A percentile compares a stretch with the other conserved stretches of the same genome.
Conservation (phyloP, 805 yeast genomes). For the Myxozyma geophila region DNA sequence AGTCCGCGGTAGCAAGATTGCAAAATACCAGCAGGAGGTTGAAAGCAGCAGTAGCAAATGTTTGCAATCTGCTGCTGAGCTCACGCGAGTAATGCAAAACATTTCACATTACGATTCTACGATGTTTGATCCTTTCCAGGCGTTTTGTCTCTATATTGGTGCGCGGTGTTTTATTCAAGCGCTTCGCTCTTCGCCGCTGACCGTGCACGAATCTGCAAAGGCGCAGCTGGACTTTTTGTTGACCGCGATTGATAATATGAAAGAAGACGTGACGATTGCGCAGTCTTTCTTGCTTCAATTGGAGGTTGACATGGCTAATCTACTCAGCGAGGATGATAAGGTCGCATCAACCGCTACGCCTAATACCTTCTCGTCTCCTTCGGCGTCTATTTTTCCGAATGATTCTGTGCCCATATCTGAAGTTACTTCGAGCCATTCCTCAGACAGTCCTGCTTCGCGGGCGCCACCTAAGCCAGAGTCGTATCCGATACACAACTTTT, state of each 20-base stretch:
- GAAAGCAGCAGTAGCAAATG: constrained; percentile 18
- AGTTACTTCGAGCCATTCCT: background rate
- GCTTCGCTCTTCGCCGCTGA: background rate
- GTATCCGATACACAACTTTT: background rate
- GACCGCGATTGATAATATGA: constrained; percentile 24
- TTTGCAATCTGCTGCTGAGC: constrained; percentile 26
- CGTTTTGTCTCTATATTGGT: constrained; percentile 26
- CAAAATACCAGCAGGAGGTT: background rate
- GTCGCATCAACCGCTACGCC: background rate
- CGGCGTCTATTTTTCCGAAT: background rate
- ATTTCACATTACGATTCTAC: constrained; percentile 16
- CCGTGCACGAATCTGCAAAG: background rate
- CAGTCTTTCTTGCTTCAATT: constrained; percentile 30
- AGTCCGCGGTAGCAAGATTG: constrained; percentile 2
- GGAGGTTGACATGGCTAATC: constrained; percentile 31
- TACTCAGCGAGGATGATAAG: constrained; percentile 11
- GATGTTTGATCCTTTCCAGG: constrained; percentile 10
- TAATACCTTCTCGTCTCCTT: background rate
- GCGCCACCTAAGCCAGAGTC: background rate
- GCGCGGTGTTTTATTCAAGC: constrained; percentile 35
- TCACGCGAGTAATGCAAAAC: constrained; percentile 21
- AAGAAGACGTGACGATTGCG: constrained; percentile 24
- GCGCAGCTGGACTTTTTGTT: constrained; percentile 26
- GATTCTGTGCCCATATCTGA: background rate
- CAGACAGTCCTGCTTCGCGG: background rate